Evolutionary conservation across 163 green algal species (phyloP).

Genomic region (Scenedesmus sp.): DNA sequence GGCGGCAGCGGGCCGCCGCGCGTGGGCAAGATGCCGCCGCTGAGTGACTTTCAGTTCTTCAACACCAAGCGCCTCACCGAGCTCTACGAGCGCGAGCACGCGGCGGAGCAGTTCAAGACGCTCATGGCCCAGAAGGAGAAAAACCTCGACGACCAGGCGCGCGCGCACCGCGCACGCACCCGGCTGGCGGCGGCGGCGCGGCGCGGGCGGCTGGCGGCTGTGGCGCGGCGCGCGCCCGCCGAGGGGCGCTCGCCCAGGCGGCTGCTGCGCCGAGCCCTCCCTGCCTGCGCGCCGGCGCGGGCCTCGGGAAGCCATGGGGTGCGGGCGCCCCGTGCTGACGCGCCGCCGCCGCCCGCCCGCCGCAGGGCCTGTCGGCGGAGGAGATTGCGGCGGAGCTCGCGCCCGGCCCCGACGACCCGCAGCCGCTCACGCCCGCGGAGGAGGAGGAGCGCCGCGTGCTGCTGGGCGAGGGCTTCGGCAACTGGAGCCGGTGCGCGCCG

Average conservation of each 20-base stretch:
- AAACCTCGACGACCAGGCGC: conserved; percentile 14
- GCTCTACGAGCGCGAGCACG: conserved; percentile 94
- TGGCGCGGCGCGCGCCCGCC: no score
- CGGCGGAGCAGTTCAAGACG: conserved; percentile 75
- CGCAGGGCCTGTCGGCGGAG: conserved; percentile 80
- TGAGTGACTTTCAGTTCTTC: conserved; percentile 99
- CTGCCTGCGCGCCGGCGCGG: no score
- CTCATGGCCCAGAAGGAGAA: conserved; percentile 61
- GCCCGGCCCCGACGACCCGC: conserved; percentile 73
- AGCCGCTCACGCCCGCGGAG: conserved; percentile 91
- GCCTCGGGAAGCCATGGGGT: no score
- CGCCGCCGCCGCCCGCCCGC: no score
- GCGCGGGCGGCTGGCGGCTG: no score
- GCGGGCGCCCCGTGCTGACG: no score
- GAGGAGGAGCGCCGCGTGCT: conserved; percentile 71
- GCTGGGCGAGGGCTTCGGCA: conserved; percentile 85
- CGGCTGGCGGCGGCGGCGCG: no score
- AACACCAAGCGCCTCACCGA: conserved; percentile 81
- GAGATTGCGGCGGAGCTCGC: conserved; percentile 63
- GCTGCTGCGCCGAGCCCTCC: no score
- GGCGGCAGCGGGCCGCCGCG: conserved; percentile 59
- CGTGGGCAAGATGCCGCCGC: conserved; percentile 88
- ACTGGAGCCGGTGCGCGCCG: conserved; percentile 86
- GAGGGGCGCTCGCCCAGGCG: no score
- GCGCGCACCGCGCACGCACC: no score